These are phyloP conservation scores for Apodospora peruviana DNA, from an alignment of 495 filamentous ascomycete genomes.

Conservation along the genomic window DNA sequence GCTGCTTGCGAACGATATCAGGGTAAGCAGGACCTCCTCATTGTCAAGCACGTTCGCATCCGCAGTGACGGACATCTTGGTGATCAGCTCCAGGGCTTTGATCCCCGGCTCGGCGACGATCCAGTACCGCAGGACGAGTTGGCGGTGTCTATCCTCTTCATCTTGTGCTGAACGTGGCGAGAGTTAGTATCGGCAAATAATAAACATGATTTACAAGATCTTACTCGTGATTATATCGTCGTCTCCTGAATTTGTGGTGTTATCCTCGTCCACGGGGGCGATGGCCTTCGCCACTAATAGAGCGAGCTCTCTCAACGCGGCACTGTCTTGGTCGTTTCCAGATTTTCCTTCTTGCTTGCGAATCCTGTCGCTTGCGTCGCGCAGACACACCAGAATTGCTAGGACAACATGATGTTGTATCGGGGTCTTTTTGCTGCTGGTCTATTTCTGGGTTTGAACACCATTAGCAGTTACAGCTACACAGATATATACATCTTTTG, in stretches of 20 bases:
- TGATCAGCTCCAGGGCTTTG: background rate
- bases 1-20: conserved; percentile 32
- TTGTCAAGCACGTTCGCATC: background rate
- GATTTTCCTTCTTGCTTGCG: too few species aligned
- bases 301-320: conserved; percentile 2
- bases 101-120: background rate
- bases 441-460: too few species aligned
- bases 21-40: conserved; percentile 20
- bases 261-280: conserved; percentile 5
- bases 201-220: background rate
- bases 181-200: background rate
- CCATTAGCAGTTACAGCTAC: too few species aligned
- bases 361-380: background rate
- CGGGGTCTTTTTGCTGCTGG: background rate
- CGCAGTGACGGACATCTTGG: background rate
- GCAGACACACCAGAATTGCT: background rate
- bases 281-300: conserved; percentile 7
- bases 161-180: background rate
- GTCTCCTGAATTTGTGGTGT: background rate
- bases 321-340: too few species aligned
- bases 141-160: background rate
- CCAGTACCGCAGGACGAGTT: background rate
- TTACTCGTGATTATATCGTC: background rate
- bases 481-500: too few species aligned
- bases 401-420: background rate